Conservation (phyloP, 176 grass and related monocot genomes). For the Microstegium vimineum region DNA sequence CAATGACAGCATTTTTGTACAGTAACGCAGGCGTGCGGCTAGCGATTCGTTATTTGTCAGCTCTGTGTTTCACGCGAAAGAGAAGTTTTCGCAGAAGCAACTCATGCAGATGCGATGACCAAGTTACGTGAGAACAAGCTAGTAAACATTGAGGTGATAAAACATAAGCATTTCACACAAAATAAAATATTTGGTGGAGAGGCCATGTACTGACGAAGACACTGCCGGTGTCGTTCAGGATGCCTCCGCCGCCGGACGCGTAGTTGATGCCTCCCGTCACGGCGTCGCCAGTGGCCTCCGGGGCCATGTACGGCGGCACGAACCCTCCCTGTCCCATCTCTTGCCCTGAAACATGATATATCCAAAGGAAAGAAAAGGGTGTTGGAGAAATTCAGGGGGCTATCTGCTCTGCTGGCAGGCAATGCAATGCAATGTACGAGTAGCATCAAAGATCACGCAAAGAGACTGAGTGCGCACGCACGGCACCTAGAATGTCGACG, state of each 20-base stretch:
- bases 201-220: constrained; percentile 60
- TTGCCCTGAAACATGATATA: constrained; percentile 46
- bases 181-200: not conserved
- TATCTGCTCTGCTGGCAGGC: not conserved
- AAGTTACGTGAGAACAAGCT: no score
- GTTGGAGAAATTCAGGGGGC: not conserved
- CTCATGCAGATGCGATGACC: constrained; percentile 28
- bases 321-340: constrained; percentile 49
- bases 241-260: constrained; percentile 79
- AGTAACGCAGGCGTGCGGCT: not conserved
- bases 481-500: constrained; percentile 62
- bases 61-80: not conserved
- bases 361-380: not conserved
- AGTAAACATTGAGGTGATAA: not conserved
- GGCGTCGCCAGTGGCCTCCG: constrained; percentile 47
- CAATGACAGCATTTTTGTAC: not conserved
- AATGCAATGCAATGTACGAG: not conserved
- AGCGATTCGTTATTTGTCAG: no score
- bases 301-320: constrained; percentile 63
- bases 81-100: not conserved
- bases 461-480: not conserved
- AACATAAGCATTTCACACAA: not conserved
- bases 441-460: constrained; percentile 6
- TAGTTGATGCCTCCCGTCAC: constrained; percentile 74
- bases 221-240: constrained; percentile 73